Conservation (phyloP, 2,329 filamentous ascomycete species). For the Phialophora chinensis region DNA sequence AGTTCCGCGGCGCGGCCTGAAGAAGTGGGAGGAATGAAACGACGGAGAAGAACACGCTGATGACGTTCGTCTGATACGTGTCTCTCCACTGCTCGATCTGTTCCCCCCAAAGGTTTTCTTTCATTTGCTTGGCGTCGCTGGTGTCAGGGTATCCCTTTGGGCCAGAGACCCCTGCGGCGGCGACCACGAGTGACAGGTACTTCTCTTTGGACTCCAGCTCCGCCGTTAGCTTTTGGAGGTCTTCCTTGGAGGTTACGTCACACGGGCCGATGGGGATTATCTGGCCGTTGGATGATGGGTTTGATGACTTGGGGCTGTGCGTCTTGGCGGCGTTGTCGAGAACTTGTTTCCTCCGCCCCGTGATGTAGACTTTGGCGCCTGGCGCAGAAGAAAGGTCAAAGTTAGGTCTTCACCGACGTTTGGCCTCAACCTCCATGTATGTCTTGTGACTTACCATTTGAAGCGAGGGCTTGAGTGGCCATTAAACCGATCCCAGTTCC, state of each 20-base stretch:
- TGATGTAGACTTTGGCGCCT: slow-evolving; percentile 45
- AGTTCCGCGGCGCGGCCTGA: slow-evolving; percentile 62
- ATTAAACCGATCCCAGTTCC: slow-evolving; percentile 43
- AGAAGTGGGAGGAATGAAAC: slow-evolving; percentile 72
- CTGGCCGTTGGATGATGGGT: slow-evolving; percentile 49
- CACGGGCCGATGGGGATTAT: slow-evolving; percentile 63
- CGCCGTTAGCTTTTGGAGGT: slow-evolving; percentile 60
- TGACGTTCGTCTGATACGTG: slow-evolving; percentile 74
- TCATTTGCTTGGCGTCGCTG: slow-evolving; percentile 60
- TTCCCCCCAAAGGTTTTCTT: slow-evolving; percentile 67
- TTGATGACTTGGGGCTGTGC: slow-evolving; percentile 42
- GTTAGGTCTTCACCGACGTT: background rate
- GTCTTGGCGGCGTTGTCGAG: slow-evolving; percentile 50
- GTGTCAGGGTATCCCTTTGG: slow-evolving; percentile 64
- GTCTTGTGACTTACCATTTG: slow-evolving; percentile 38
- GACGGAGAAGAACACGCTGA: slow-evolving; percentile 72
- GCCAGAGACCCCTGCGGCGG: slow-evolving; percentile 70
- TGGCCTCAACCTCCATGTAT: background rate
- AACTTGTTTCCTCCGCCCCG: slow-evolving; percentile 41
- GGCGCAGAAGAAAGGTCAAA: background rate
- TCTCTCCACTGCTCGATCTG: slow-evolving; percentile 70
- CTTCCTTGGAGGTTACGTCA: slow-evolving; percentile 67
- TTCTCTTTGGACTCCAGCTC: slow-evolving; percentile 65
- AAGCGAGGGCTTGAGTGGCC: slow-evolving; percentile 42
- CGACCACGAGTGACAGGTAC: slow-evolving; percentile 69